Evolutionary conservation across 1,284 basidiomycete species (phyloP).

Genomic region (Sanghuangporus baumii): DNA sequence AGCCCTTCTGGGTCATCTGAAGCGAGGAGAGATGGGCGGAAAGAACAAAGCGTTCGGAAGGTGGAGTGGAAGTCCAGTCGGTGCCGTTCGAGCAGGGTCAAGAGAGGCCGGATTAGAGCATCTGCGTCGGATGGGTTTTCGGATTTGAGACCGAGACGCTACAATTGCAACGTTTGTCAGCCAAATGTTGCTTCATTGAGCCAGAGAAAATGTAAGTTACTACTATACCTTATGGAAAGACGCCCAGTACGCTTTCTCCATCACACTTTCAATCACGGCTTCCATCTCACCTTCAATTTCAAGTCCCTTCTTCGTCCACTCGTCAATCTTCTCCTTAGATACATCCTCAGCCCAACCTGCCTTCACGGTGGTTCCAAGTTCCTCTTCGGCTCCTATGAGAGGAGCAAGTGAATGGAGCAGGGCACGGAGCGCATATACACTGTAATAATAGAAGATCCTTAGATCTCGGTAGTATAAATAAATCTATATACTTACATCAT

Average conservation of each 20-base stretch:
- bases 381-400: constrained; percentile 74
- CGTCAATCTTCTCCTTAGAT: constrained; percentile 47
- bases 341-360: constrained; percentile 60
- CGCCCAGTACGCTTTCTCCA: constrained; percentile 52
- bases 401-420: constrained; percentile 73
- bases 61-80: constrained; percentile 80
- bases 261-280: constrained; percentile 47
- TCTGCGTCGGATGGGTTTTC: constrained; percentile 53
- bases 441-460: constrained; percentile 25
- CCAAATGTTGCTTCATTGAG: background rate
- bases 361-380: constrained; percentile 46
- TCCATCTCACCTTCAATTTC: constrained; percentile 57
- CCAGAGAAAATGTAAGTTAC: constrained; percentile 9
- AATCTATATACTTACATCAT: constrained; percentile 29
- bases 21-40: constrained; percentile 46
- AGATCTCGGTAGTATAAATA: constrained; percentile 9
- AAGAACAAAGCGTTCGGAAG: constrained; percentile 65
- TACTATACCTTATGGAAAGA: constrained; percentile 63
- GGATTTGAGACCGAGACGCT: constrained; percentile 72
- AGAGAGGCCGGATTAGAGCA: constrained; percentile 54
- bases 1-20: constrained; percentile 28
- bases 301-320: constrained; percentile 55
- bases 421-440: constrained; percentile 73
- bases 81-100: constrained; percentile 65
- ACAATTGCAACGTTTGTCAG: background rate